Percentiles rank a stretch among this genome's conserved stretches.
Evolutionary conservation across 192 early-diverging fungal species (phyloP).

Genomic region (Ramicandelaber brevisporus): DNA sequence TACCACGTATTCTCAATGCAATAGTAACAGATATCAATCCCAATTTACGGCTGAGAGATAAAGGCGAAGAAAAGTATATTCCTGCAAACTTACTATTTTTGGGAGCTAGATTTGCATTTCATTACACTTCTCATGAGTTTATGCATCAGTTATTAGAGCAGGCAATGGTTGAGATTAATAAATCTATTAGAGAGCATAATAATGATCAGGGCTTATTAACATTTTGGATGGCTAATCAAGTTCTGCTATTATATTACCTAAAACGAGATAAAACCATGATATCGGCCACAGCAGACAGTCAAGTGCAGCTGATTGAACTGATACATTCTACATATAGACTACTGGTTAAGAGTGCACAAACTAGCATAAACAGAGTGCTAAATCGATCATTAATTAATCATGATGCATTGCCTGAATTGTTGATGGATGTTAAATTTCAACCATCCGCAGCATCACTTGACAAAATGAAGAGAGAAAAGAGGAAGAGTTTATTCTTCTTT

Average conservation of each 20-base stretch:
- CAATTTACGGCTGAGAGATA: too few species aligned
- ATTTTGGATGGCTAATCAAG: constrained; percentile 71
- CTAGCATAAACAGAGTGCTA: constrained; percentile 35
- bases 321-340: constrained; percentile 41
- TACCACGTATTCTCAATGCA: constrained; percentile 44
- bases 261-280: constrained; percentile 61
- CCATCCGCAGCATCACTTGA: too few species aligned
- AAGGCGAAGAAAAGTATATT: constrained; percentile 34
- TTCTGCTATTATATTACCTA: constrained; percentile 61
- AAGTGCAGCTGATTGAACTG: constrained; percentile 58
- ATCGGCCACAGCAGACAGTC: constrained; percentile 35
- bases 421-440: constrained; percentile 16
- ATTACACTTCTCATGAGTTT: constrained; percentile 44
- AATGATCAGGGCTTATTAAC: constrained; percentile 30
- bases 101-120: constrained; percentile 66
- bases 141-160: constrained; percentile 37
- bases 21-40: constrained; percentile 35
- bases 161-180: constrained; percentile 27
- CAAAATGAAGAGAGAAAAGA: too few species aligned
- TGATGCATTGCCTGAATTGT: constrained; percentile 38
- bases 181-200: too few species aligned
- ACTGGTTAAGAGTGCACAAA: constrained; percentile 32
- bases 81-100: constrained; percentile 76
- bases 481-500: too few species aligned
- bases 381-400: constrained; percentile 39